Evolutionary conservation across 1,139 yeast species (phyloP).

Genomic region (Suhomyces atakaporum): DNA sequence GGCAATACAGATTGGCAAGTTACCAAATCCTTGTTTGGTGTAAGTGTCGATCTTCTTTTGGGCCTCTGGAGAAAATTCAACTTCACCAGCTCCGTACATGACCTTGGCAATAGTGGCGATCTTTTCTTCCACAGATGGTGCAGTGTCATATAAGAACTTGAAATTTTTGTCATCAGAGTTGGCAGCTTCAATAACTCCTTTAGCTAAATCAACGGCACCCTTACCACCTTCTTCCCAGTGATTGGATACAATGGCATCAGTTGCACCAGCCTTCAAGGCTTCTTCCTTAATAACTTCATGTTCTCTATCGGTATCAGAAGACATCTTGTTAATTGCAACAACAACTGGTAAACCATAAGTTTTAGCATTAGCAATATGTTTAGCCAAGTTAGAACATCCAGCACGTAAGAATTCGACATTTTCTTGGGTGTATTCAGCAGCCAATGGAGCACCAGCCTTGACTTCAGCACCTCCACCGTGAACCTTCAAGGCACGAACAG

Average conservation of each 20-base stretch:
- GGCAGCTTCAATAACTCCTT: constrained; percentile 80
- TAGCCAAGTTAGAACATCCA: constrained; percentile 89
- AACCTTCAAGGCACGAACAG: constrained; percentile 93
- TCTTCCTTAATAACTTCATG: constrained; percentile 82
- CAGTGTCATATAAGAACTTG: constrained; percentile 70
- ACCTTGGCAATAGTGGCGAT: constrained; percentile 79
- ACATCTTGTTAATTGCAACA: constrained; percentile 93
- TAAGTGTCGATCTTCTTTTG: constrained; percentile 65
- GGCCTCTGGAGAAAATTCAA: constrained; percentile 69
- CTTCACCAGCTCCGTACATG: constrained; percentile 82
- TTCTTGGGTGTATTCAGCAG: constrained; percentile 83
- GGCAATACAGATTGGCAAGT: constrained; percentile 79
- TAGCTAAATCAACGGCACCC: constrained; percentile 88
- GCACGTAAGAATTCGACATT: constrained; percentile 77
- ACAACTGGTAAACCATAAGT: constrained; percentile 90
- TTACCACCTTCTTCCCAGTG: constrained; percentile 99
- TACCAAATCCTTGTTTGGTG: constrained; percentile 69
- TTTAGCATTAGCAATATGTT: constrained; percentile 87
- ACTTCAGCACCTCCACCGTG: constrained; percentile 99
- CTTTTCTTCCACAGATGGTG: constrained; percentile 74
- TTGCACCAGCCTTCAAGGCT: constrained; percentile 91
- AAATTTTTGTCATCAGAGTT: constrained; percentile 54
- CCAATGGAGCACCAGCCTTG: constrained; percentile 90
- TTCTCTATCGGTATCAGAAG: constrained; percentile 80
- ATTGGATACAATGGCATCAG: constrained; percentile 89